phyloP scores from a whole-genome alignment of 495 filamentous ascomycete genomes.

The Jackrogersella multiformis region DNA sequence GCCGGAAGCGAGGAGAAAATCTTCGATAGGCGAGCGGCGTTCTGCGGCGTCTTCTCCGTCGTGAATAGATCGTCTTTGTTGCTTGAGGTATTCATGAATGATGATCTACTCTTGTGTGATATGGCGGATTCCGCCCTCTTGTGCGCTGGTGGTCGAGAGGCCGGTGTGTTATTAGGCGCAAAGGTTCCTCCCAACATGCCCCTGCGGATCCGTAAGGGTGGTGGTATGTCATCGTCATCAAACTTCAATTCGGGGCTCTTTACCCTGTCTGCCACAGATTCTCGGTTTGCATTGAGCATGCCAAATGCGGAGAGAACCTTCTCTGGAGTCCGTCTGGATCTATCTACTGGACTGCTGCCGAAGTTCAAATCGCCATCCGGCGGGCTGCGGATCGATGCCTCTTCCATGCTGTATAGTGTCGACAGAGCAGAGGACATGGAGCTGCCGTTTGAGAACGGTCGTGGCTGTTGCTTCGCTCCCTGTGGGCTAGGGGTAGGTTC shows the following conservation, averaged over 20 bases:
- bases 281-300: conserved; percentile 8
- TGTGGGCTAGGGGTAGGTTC: conserved; percentile 33
- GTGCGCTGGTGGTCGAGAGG: background rate
- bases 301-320: conserved; percentile 23
- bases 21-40: conserved; percentile 39
- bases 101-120: conserved; percentile 1
- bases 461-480: conserved; percentile 10
- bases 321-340: background rate
- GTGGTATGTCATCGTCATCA: conserved; percentile 15
- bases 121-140: background rate
- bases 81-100: conserved; percentile 6
- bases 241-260: conserved; percentile 14
- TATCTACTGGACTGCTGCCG: background rate
- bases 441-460: conserved; percentile 44
- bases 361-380: conserved; percentile 10
- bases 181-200: conserved; percentile 27
- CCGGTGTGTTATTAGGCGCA: background rate
- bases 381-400: conserved; percentile 37
- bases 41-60: conserved; percentile 4
- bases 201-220: conserved; percentile 25
- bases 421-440: conserved; percentile 54
- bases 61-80: conserved; percentile 41
- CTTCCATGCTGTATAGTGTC: conserved; percentile 57
- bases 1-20: conserved; percentile 37
- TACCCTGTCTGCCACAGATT: background rate